Conservation (phyloP, 1,284 basidiomycete species). For the Vanrija pseudolonga region DNA sequence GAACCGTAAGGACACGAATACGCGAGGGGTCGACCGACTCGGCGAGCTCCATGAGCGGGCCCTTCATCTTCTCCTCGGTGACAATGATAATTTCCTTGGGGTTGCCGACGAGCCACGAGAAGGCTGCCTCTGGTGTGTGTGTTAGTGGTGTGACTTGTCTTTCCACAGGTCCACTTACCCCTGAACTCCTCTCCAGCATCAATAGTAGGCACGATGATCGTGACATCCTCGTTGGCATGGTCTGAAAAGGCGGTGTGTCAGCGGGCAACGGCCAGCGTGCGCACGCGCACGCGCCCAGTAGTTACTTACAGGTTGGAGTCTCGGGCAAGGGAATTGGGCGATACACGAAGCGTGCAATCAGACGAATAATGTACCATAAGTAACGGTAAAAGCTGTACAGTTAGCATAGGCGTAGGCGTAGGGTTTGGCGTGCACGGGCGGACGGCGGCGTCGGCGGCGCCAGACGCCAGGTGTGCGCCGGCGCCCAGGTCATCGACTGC, state of each 20-base stretch:
- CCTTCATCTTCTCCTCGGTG: conserved; percentile 84
- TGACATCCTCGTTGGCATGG: conserved; percentile 77
- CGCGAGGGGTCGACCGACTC: conserved; percentile 74
- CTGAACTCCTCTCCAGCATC: conserved; percentile 92
- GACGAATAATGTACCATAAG: conserved; percentile 80
- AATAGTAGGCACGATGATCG: conserved; percentile 90
- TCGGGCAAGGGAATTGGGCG: conserved; percentile 78
- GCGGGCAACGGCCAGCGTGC: background rate
- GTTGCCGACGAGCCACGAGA: conserved; percentile 81
- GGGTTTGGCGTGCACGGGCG: no score
- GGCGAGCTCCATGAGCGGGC: conserved; percentile 78
- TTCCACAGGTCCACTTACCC: conserved; percentile 32
- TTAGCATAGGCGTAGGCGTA: no score
- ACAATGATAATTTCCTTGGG: conserved; percentile 91
- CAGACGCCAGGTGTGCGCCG: background rate
- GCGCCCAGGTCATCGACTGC: background rate
- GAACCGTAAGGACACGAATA: conserved; percentile 82
- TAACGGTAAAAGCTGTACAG: conserved; percentile 65
- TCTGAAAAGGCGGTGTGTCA: conserved; percentile 8
- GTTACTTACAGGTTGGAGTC: conserved; percentile 75
- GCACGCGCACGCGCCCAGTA: background rate
- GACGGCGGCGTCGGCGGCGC: background rate
- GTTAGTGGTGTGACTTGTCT: conserved; percentile 3
- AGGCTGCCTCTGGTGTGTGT: conserved; percentile 66
- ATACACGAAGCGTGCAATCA: conserved; percentile 70